Percentiles rank a stretch among this genome's conserved stretches.
phyloP scores from a whole-genome alignment of 306 rosid genomes.

The Citrullus colocynthis region DNA sequence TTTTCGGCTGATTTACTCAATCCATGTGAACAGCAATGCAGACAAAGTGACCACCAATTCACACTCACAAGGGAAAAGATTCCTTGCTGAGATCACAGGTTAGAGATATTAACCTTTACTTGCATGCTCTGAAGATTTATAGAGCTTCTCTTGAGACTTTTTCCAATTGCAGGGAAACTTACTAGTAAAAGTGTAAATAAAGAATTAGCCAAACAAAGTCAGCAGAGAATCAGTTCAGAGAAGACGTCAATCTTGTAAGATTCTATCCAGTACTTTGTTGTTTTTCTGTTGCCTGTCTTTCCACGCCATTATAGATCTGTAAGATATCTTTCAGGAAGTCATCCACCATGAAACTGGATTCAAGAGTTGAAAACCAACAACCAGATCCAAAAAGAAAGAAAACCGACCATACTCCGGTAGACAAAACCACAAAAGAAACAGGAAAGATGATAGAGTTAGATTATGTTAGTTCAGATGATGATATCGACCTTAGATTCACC shows the following conservation, averaged over 20 bases:
- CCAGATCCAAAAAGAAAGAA: conserved; percentile 42
- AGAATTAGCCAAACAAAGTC: conserved; percentile 22
- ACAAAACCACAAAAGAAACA: conserved; percentile 22
- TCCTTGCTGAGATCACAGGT: conserved; percentile 77
- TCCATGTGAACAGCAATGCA: conserved; percentile 44
- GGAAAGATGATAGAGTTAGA: conserved; percentile 71
- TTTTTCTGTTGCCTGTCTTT: neutral
- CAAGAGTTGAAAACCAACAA: conserved; percentile 22
- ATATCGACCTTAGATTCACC: conserved; percentile 21
- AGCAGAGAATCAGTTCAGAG: conserved; percentile 19
- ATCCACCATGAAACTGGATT: conserved; percentile 13
- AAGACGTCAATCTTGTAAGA: conserved; percentile 42
- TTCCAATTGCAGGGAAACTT: conserved; percentile 32
- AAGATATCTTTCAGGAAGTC: conserved; percentile 45
- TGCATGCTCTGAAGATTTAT: conserved; percentile 2
- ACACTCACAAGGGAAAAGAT: conserved; percentile 86
- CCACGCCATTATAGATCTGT: neutral
- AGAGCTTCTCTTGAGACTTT: conserved; percentile 12
- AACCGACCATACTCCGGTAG: conserved; percentile 21
- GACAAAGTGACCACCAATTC: conserved; percentile 71
- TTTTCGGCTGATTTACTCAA: neutral
- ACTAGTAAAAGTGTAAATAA: conserved; percentile 18
- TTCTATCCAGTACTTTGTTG: neutral
- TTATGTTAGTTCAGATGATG: conserved; percentile 72
- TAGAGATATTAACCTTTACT: neutral